Conservation (phyloP, 495 filamentous ascomycete genomes). For the Trypethelium eluteriae region DNA sequence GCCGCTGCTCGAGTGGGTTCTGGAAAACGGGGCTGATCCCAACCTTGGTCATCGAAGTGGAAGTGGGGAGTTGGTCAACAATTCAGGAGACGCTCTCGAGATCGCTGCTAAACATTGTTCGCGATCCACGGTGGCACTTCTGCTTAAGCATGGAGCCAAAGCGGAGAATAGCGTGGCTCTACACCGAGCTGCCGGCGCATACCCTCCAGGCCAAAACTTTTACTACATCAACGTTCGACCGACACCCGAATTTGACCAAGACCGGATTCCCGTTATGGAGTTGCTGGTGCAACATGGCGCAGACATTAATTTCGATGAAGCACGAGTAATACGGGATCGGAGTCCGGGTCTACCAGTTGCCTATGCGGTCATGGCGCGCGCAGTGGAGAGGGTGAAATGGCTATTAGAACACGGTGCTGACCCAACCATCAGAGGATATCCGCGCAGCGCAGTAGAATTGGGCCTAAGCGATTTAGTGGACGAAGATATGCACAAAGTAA, state of each 20-base stretch:
- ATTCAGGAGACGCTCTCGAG: conserved; percentile 5
- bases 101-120: conserved; percentile 1
- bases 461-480: not conserved
- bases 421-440: not conserved
- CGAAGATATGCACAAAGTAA: conserved; percentile 5
- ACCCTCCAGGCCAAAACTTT: not conserved
- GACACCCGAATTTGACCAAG: conserved; percentile 5
- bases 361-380: conserved; percentile 4
- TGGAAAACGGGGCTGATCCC: not conserved
- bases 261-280: conserved; percentile 6
- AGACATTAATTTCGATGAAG: not conserved
- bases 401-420: conserved; percentile 6
- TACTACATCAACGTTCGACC: not conserved
- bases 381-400: conserved; percentile 10
- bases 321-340: not conserved
- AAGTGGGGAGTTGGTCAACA: not conserved
- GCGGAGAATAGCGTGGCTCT: not conserved
- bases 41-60: not conserved
- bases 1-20: not conserved
- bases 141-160: not conserved
- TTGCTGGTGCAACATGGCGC: conserved; percentile 10
- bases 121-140: conserved; percentile 5
- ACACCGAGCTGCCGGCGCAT: conserved; percentile 4
- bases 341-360: not conserved
- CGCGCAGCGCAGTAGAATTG: not conserved